These are phyloP conservation scores for Xanthoconium separans DNA, from an alignment of 1,284 basidiomycete species.

Conservation along the genomic window DNA sequence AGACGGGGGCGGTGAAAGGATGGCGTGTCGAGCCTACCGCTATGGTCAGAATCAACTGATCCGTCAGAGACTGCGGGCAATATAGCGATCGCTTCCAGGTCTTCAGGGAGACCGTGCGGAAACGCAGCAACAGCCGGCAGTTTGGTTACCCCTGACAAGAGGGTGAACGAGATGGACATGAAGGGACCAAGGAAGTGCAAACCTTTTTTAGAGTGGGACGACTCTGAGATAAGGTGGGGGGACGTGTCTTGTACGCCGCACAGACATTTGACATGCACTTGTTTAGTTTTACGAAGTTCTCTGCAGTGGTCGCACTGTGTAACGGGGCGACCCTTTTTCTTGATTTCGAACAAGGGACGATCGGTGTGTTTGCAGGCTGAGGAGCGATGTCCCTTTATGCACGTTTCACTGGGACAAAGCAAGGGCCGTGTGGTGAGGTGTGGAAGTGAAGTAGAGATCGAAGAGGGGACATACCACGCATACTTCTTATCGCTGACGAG, in stretches of 20 bases:
- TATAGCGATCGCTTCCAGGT: slow-evolving; percentile 61
- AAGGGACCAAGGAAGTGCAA: slow-evolving; percentile 26
- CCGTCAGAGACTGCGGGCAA: slow-evolving; percentile 41
- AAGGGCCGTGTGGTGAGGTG: slow-evolving; percentile 4
- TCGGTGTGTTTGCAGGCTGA: slow-evolving; percentile 76
- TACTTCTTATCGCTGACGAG: slow-evolving; percentile 80
- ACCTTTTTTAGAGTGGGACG: slow-evolving; percentile 56
- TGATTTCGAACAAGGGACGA: slow-evolving; percentile 75
- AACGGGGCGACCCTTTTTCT: slow-evolving; percentile 80
- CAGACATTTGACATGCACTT: slow-evolving; percentile 68
- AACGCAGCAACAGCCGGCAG: slow-evolving; percentile 66
- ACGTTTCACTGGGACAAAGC: slow-evolving; percentile 57
- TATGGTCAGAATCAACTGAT: slow-evolving; percentile 49
- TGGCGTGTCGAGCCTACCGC: slow-evolving; percentile 39
- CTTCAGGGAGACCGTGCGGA: slow-evolving; percentile 66
- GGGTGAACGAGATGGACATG: slow-evolving; percentile 32
- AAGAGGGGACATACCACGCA: slow-evolving; percentile 56
- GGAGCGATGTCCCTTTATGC: slow-evolving; percentile 82
- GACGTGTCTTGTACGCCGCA: slow-evolving; percentile 45
- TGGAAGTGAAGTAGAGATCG: not conserved
- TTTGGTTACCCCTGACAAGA: slow-evolving; percentile 47
- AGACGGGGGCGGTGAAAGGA: slow-evolving; percentile 28
- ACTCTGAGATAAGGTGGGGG: slow-evolving; percentile 29
- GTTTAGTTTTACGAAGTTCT: slow-evolving; percentile 72
- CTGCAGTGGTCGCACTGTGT: slow-evolving; percentile 79